These are phyloP conservation scores for Cyclocybe aegerita DNA, from an alignment of 768 basidiomycete species.

Conservation along the genomic window DNA sequence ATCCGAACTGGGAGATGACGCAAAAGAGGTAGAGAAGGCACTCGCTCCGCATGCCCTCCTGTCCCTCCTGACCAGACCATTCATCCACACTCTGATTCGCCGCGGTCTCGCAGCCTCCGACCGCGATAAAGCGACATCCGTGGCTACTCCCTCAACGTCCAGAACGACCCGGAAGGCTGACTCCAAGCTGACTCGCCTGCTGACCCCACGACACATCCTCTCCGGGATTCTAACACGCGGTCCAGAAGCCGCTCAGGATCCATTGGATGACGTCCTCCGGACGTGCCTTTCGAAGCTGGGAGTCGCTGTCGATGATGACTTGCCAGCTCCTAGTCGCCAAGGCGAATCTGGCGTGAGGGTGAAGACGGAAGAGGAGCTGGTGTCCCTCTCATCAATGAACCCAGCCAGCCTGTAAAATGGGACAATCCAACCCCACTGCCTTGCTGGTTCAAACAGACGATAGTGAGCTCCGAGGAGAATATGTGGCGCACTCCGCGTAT, in stretches of 20 bases:
- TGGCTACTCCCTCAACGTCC: conserved; percentile 6
- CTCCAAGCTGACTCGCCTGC: conserved; percentile 17
- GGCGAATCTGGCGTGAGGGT: conserved; percentile 7
- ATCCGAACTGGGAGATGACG: conserved; percentile 25
- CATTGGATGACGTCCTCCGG: conserved; percentile 23
- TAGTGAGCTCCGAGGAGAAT: conserved; percentile 19
- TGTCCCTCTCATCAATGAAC: no score
- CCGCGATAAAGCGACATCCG: conserved; percentile 27
- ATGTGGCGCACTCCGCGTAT: conserved; percentile 26
- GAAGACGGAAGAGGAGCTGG: conserved; percentile 19
- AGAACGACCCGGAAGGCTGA: conserved; percentile 13
- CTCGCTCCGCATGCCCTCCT: conserved; percentile 43
- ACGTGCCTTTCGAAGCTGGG: conserved; percentile 30
- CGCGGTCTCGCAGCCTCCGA: conserved; percentile 35
- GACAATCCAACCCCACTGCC: neutral
- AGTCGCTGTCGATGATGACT: conserved; percentile 12
- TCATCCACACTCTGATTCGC: conserved; percentile 34
- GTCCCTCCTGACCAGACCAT: conserved; percentile 30
- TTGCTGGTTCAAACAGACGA: neutral
- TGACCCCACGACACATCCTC: conserved; percentile 46
- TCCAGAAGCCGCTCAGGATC: conserved; percentile 12
- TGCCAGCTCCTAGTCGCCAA: conserved; percentile 4
- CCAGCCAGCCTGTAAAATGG: neutral
- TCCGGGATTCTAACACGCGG: conserved; percentile 34
- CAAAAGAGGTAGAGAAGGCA: conserved; percentile 26